Evolutionary conservation across 352 stramenopile genomes (phyloP).

Genomic region (Blastocystis hominis): DNA sequence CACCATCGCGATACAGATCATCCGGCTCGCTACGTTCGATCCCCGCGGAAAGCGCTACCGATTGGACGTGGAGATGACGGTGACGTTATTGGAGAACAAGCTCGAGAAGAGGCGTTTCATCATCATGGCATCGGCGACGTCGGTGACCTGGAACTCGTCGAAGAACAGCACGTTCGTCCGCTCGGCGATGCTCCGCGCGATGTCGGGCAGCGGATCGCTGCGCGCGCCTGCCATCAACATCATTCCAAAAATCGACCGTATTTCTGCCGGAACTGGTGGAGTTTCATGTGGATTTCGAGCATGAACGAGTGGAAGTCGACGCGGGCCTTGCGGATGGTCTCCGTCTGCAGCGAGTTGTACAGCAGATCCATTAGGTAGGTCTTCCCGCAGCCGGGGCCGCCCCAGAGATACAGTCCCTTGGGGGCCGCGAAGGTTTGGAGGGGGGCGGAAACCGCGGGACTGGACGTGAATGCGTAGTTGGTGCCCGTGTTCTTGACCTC

Average conservation of each 20-base stretch:
- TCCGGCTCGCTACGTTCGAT: slow-evolving; percentile 64
- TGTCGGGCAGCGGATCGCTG: slow-evolving; percentile 66
- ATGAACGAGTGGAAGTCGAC: slow-evolving; percentile 96
- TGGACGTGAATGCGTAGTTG: slow-evolving; percentile 48
- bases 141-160: slow-evolving; percentile 94
- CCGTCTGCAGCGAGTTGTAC: slow-evolving; percentile 65
- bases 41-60: slow-evolving; percentile 60
- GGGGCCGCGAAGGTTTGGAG: slow-evolving; percentile 61
- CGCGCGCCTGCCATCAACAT: neutral
- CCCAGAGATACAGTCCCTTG: slow-evolving; percentile 84
- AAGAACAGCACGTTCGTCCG: slow-evolving; percentile 85
- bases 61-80: slow-evolving; percentile 90
- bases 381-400: slow-evolving; percentile 86
- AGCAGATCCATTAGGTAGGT: slow-evolving; percentile 91
- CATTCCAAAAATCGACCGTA: slow-evolving; percentile 61
- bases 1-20: slow-evolving; percentile 83
- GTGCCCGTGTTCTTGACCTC: slow-evolving; percentile 42
- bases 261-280: slow-evolving; percentile 78
- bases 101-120: slow-evolving; percentile 82
- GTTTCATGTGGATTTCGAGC: slow-evolving; percentile 80
- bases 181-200: slow-evolving; percentile 71
- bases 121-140: slow-evolving; percentile 90
- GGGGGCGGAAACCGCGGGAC: neutral
- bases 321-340: slow-evolving; percentile 70
- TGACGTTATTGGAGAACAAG: slow-evolving; percentile 76